Percentiles rank a stretch among this genome's conserved stretches.
phyloP scores from a whole-genome alignment of 257 asterid species.

The Penstemon davidsonii region DNA sequence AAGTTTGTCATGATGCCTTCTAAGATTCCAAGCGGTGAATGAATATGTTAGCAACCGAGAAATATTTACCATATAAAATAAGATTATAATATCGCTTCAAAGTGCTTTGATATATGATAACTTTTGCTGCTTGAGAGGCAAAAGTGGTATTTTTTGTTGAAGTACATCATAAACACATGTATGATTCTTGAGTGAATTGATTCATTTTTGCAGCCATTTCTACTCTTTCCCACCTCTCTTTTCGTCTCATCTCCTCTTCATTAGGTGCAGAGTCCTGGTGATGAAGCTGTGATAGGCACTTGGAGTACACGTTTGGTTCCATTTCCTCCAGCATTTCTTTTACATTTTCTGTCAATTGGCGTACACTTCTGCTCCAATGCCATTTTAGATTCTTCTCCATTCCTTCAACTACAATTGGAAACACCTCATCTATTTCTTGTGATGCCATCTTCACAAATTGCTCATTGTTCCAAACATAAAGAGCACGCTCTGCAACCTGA shows the following conservation, averaged over 20 bases:
- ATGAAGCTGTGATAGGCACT: constrained; percentile 52
- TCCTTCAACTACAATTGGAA: constrained; percentile 59
- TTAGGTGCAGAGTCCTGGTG: constrained; percentile 30
- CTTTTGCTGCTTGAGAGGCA: too few species aligned
- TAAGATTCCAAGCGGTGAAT: too few species aligned
- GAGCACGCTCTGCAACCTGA: constrained; percentile 88
- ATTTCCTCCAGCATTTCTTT: constrained; percentile 65
- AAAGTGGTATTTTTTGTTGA: too few species aligned
- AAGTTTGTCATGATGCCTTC: too few species aligned
- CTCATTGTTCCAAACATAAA: constrained; percentile 85
- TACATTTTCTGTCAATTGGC: constrained; percentile 66
- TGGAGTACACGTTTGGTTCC: constrained; percentile 62
- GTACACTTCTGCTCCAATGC: constrained; percentile 76
- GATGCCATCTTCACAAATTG: constrained; percentile 75
- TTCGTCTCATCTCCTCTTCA: constrained; percentile 45
- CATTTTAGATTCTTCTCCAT: constrained; percentile 65
- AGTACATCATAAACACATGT: not conserved
- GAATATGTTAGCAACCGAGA: too few species aligned
- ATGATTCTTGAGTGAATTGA: constrained; percentile 26
- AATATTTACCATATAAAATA: too few species aligned
- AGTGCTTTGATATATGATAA: too few species aligned
- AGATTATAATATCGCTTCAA: too few species aligned
- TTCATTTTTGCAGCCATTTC: constrained; percentile 49
- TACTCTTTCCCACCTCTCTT: constrained; percentile 57
- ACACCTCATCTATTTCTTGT: constrained; percentile 52